These are phyloP conservation scores for Prunus salicina DNA, from an alignment of 306 rosid species.

Conservation along the genomic window DNA sequence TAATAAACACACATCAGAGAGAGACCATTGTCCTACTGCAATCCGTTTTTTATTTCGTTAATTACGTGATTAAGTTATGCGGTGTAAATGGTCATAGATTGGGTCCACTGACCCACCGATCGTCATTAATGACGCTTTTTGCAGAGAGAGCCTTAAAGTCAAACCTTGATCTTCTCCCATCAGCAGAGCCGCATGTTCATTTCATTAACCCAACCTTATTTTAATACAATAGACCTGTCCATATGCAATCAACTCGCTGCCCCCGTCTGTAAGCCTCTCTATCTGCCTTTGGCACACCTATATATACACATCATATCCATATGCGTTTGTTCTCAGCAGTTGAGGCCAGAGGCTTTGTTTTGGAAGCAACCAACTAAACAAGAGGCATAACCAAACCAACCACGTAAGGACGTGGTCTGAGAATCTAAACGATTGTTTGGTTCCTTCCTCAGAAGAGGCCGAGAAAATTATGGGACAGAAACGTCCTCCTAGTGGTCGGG, in stretches of 20 bases:
- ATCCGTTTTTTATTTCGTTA: no score
- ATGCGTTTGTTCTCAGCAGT: background rate
- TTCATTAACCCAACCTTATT: background rate
- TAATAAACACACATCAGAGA: no score
- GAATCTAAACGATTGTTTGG: background rate
- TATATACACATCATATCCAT: background rate
- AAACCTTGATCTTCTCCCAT: background rate
- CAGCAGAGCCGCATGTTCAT: background rate
- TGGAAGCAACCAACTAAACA: background rate
- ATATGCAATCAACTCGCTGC: background rate
- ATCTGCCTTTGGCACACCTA: background rate
- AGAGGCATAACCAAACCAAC: background rate
- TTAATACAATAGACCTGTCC: background rate
- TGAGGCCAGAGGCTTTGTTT: background rate
- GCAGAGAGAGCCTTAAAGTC: background rate
- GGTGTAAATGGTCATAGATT: no score
- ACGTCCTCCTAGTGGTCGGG: background rate
- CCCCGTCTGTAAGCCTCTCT: background rate
- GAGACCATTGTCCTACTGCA: no score
- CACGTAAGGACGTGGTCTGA: background rate
- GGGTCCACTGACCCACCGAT: background rate
- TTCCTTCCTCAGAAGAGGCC: slow-evolving; percentile 16
- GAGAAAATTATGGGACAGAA: slow-evolving; percentile 14
- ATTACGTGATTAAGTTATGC: no score
- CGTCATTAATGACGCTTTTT: slow-evolving; percentile 14